phyloP scores from a whole-genome alignment of 2,329 filamentous ascomycete species.

The Aspergillus fijiensis region DNA sequence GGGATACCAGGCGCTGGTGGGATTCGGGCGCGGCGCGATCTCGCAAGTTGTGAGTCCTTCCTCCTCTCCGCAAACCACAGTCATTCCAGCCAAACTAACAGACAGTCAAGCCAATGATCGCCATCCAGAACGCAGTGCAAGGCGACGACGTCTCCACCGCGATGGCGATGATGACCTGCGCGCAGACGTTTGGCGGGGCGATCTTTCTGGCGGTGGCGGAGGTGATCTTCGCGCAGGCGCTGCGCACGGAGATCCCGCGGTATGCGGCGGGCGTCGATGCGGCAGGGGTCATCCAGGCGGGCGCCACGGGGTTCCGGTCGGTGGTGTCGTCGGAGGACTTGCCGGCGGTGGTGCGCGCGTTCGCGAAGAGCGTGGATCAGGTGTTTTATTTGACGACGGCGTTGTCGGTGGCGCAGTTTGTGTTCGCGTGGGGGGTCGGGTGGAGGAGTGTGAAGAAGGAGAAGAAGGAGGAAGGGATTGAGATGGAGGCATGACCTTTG shows the following conservation, averaged over 20 bases:
- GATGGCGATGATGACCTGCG: slow-evolving; percentile 43
- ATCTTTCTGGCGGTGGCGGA: slow-evolving; percentile 55
- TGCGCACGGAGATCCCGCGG: slow-evolving; percentile 34
- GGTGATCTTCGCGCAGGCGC: slow-evolving; percentile 48
- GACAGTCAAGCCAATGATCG: slow-evolving; percentile 35
- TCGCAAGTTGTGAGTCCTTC: slow-evolving; percentile 25
- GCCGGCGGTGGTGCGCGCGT: slow-evolving; percentile 33
- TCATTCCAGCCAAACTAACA: neutral
- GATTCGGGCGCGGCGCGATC: slow-evolving; percentile 42
- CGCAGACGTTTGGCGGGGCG: slow-evolving; percentile 44
- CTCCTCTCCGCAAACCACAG: neutral
- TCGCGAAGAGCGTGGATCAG: slow-evolving; percentile 25
- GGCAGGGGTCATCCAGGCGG: slow-evolving; percentile 39
- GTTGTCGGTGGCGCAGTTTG: slow-evolving; percentile 16
- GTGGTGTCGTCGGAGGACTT: slow-evolving; percentile 32
- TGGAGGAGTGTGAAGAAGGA: slow-evolving; percentile 28
- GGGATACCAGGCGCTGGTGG: slow-evolving; percentile 50
- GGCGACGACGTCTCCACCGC: slow-evolving; percentile 40
- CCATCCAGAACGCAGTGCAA: slow-evolving; percentile 40
- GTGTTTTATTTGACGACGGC: slow-evolving; percentile 28
- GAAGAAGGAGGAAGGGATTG: slow-evolving; percentile 8
- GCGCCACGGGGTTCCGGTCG: slow-evolving; percentile 45
- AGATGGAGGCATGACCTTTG: too few relatives aligned
- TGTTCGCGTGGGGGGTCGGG: slow-evolving; percentile 27
- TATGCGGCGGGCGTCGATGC: slow-evolving; percentile 39